These are phyloP conservation scores for Podila verticillata DNA, from an alignment of 192 early-diverging fungal genomes.

Conservation along the genomic window DNA sequence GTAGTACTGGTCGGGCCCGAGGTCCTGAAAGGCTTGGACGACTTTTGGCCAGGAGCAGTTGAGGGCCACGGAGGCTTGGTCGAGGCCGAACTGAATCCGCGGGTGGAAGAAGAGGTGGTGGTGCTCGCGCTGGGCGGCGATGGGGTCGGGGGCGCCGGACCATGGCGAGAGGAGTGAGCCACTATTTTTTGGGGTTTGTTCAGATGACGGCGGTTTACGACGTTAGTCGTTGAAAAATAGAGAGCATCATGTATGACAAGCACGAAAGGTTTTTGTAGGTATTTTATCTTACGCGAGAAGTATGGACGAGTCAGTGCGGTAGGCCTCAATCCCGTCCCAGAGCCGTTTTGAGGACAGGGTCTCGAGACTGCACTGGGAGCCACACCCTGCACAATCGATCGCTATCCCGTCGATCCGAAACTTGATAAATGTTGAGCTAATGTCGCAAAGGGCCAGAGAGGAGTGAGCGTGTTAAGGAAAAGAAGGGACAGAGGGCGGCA, in stretches of 20 bases:
- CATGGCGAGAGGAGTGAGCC: constrained; percentile 44
- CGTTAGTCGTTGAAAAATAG: neutral
- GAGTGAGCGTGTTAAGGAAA: neutral
- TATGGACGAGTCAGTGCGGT: constrained; percentile 18
- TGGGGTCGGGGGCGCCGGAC: constrained; percentile 25
- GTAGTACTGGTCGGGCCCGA: constrained; percentile 45
- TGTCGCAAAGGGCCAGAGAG: neutral
- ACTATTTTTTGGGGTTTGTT: too few species aligned
- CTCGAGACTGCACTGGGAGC: constrained; percentile 48
- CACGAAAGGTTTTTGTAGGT: too few species aligned
- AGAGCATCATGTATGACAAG: too few species aligned
- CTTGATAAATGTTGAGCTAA: constrained; percentile 42
- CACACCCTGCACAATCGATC: constrained; percentile 48
- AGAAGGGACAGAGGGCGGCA: too few species aligned
- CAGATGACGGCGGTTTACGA: too few species aligned
- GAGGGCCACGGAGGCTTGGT: constrained; percentile 34
- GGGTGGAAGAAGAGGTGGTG: constrained; percentile 50
- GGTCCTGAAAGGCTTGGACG: constrained; percentile 40
- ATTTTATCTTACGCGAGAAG: constrained; percentile 45
- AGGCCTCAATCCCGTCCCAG: constrained; percentile 49
- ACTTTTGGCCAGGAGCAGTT: constrained; percentile 49
- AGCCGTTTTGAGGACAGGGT: constrained; percentile 47
- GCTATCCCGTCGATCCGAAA: constrained; percentile 47
- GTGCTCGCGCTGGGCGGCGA: constrained; percentile 32
- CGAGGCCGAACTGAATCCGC: constrained; percentile 39